phyloP scores from a whole-genome alignment of 805 yeast genomes.

The Candida fluviatilis region DNA sequence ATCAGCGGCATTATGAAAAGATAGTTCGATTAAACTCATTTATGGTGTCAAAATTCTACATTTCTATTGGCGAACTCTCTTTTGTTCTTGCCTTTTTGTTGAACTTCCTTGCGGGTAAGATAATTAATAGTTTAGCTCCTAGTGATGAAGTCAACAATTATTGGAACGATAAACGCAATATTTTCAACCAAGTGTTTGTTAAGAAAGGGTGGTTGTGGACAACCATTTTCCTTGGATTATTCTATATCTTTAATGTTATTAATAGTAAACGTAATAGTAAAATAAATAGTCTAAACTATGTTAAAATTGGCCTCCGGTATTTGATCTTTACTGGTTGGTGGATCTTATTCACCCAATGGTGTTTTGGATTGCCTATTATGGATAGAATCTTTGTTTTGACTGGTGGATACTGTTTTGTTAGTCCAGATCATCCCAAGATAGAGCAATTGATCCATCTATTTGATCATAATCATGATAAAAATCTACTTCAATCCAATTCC shows the following conservation, averaged over 20 bases:
- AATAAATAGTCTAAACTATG: slow-evolving; percentile 4
- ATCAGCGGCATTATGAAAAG: slow-evolving; percentile 9
- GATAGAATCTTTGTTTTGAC: slow-evolving; percentile 74
- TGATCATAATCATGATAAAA: not conserved
- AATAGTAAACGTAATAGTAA: slow-evolving; percentile 6
- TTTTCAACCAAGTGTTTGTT: slow-evolving; percentile 72
- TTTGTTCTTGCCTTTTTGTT: slow-evolving; percentile 29
- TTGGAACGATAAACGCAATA: slow-evolving; percentile 59
- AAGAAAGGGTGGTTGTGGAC: slow-evolving; percentile 97
- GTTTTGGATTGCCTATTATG: slow-evolving; percentile 82
- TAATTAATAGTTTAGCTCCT: slow-evolving; percentile 43
- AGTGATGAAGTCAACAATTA: slow-evolving; percentile 44
- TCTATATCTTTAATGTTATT: slow-evolving; percentile 13
- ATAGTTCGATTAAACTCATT: not conserved
- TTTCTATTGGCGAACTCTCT: slow-evolving; percentile 21
- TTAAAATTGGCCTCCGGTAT: slow-evolving; percentile 39
- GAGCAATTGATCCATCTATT: slow-evolving; percentile 6
- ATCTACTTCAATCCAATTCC: not conserved
- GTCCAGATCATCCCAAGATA: slow-evolving; percentile 10
- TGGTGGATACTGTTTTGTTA: slow-evolving; percentile 70
- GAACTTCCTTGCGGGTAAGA: slow-evolving; percentile 49
- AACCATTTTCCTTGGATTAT: slow-evolving; percentile 22
- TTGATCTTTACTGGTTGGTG: slow-evolving; percentile 69
- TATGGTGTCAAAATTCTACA: slow-evolving; percentile 6
- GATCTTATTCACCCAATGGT: slow-evolving; percentile 85